Base-by-base conservation (phyloP, 108 stramenopile species). In the Asterionellopsis glacialis region DNA sequence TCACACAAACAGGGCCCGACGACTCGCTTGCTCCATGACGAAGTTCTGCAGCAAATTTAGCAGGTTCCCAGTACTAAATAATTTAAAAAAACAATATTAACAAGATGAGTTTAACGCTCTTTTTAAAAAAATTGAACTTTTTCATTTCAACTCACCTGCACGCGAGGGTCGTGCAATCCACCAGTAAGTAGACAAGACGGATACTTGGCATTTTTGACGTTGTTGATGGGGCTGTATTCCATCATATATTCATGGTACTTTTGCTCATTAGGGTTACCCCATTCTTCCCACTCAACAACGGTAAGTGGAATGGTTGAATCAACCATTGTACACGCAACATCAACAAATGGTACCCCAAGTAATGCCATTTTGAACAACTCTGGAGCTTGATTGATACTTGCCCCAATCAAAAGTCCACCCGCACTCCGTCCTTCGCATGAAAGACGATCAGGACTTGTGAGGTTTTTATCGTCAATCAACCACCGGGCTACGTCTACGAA, bases 291-390 rank as follows among this genome's bases (percentile, higher is more conserved):
- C 47, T 85, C 87, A 15, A 59, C 76, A 25, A 65, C 60, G 24
- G 94, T 96, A 10, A 95, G 84, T 5, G 92, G 92, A 59, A 95
- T 94, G 9, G 91, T 80, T 10, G 86, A 55, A 76, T 96, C 94
- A 42, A 72, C 61, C 86, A 87, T 87, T 45, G 86, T 87, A 26
- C 56, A 39, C 45, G 85, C 75, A 16, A 98, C 82, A 63, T 98
- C 97, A 2, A 96, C 95, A 66, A 98, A 98, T 3, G 97, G 96
- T 3, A 98, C 97, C 9, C 91, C 97, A 11, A 95, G 84, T 18
- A 98, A 71, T 25, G 90, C 93, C 15, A 62, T 77, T 14, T 72
- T 59, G 65, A 97, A 98, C 6, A 97, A 72, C 23, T 94, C 87
- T 11, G 97, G 96, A 9, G 79, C 73, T 24, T 80, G 76, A 52